Evolutionary conservation across 345 rosid species (phyloP), one percentile per base, ranked within the genome.

Genomic region (Moricandia arvensis): DNA sequence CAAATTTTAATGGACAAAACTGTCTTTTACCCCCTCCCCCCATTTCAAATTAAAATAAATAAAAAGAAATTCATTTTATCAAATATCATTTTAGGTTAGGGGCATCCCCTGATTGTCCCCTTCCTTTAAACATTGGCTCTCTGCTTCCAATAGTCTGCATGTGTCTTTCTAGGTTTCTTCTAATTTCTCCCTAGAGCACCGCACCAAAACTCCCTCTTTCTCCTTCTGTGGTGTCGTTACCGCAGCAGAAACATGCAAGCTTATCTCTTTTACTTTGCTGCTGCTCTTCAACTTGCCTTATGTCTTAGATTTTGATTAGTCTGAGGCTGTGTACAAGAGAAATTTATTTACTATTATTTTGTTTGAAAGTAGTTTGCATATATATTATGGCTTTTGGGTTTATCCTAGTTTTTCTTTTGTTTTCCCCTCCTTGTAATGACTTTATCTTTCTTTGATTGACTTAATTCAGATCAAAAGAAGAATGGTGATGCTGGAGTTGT

Each of bases 381-480:
- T 38, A 2, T 43, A 4, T 43, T 12, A 43, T 43, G 51, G 15
- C 16, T 3, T 43, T 43, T 27, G 51, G 51, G 16, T 13, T 43
- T 43, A 43, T 43, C 51, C 51, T 43, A 5, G 62, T 21, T 34
- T 68, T 21, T 34, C 3, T 27, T 27, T 3, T 27, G 1, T 1
- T 31, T 4, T 61, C 13, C 30, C 45, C 45, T 38, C 45, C 45
- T 38, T 38, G 13, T 35, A 2, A 12, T 62, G 47, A 62, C 59
- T 13, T 51, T 51, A 1, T 27, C 8, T 67, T 47, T 38, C 30
- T 68, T 29, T 68, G 53, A 9, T 13, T 38, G 55, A 43, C 7
- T 69, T 43, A 41, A 6, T 69, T 63, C 69, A 69, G 59, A 41
- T 53, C 49, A 58, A 74, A 38, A 63, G 27, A 77, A 63, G 45